Evolutionary conservation across 148 eudicot species (phyloP).

Genomic region (Camellia sinensis): DNA sequence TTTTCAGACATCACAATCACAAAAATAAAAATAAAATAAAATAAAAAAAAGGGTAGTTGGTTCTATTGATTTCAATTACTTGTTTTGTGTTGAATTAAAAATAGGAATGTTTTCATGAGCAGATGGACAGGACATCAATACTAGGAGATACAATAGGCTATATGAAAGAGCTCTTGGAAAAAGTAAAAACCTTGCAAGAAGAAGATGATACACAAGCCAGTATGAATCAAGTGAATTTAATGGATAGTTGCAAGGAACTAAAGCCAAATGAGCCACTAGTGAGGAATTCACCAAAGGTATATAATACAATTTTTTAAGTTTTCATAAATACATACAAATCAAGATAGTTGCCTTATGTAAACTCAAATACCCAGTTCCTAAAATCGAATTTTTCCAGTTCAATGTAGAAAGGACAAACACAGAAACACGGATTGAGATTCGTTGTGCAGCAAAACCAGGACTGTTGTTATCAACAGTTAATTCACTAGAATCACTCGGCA

Average conservation of each 20-base stretch:
- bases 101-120: slow-evolving; percentile 7
- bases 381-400: slow-evolving; percentile 26
- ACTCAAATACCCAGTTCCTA: neutral
- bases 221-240: neutral
- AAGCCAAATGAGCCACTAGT: slow-evolving; percentile 31
- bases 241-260: slow-evolving; percentile 24
- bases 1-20: no score
- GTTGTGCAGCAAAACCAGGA: slow-evolving; percentile 48
- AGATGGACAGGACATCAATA: slow-evolving; percentile 57
- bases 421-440: slow-evolving; percentile 32
- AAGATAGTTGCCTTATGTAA: neutral
- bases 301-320: neutral
- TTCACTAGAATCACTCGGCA: slow-evolving; percentile 38
- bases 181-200: slow-evolving; percentile 27
- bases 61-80: neutral
- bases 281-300: slow-evolving; percentile 36
- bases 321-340: neutral
- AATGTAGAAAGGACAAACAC: slow-evolving; percentile 34
- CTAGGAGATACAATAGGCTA: slow-evolving; percentile 50
- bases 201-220: slow-evolving; percentile 23
- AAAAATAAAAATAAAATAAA: neutral
- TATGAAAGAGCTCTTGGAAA: slow-evolving; percentile 43
- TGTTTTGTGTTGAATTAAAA: neutral
- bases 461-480: slow-evolving; percentile 38
- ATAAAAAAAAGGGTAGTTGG: neutral